Evolutionary conservation across 2,329 filamentous ascomycete species (phyloP).

Genomic region (Immersiporthe knoxdaviesiana): DNA sequence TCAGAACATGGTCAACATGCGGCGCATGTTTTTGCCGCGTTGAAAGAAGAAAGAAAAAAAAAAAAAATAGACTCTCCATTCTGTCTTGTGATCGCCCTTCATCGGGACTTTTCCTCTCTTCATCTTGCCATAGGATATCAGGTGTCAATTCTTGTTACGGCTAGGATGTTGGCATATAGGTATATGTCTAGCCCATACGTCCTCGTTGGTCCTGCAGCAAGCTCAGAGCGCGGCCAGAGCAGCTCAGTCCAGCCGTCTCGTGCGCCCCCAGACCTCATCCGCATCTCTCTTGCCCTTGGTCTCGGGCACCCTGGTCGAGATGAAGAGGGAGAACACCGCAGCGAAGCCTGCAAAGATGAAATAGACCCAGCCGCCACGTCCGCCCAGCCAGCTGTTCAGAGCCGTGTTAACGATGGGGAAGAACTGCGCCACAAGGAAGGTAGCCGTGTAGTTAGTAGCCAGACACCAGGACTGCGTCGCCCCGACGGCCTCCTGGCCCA

Average conservation of each 20-base stretch:
- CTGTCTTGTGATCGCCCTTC: too few relatives aligned
- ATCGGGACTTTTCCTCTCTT: too few relatives aligned
- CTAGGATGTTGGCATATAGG: neutral
- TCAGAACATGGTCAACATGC: slow-evolving; percentile 55
- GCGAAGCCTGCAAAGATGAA: slow-evolving; percentile 87
- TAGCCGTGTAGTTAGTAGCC: slow-evolving; percentile 85
- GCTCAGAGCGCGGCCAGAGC: neutral
- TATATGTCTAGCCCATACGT: neutral
- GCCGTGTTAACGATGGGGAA: slow-evolving; percentile 84
- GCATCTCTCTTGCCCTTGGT: slow-evolving; percentile 82
- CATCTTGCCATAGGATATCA: too few relatives aligned
- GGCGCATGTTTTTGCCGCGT: slow-evolving; percentile 41
- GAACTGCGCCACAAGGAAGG: slow-evolving; percentile 91
- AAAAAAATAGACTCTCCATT: neutral
- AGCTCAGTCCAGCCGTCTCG: slow-evolving; percentile 54
- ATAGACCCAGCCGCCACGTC: slow-evolving; percentile 76
- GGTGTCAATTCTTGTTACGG: neutral
- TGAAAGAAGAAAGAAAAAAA: neutral
- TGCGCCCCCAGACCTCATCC: slow-evolving; percentile 89
- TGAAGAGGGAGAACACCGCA: slow-evolving; percentile 69
- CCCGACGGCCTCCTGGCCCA: slow-evolving; percentile 86
- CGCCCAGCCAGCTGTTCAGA: slow-evolving; percentile 66
- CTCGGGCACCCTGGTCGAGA: slow-evolving; percentile 78
- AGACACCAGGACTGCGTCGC: slow-evolving; percentile 89
- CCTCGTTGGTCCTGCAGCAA: neutral